These are phyloP conservation scores for Dactylellina cionopaga DNA, from an alignment of 2,329 filamentous ascomycete genomes.

Conservation along the genomic window DNA sequence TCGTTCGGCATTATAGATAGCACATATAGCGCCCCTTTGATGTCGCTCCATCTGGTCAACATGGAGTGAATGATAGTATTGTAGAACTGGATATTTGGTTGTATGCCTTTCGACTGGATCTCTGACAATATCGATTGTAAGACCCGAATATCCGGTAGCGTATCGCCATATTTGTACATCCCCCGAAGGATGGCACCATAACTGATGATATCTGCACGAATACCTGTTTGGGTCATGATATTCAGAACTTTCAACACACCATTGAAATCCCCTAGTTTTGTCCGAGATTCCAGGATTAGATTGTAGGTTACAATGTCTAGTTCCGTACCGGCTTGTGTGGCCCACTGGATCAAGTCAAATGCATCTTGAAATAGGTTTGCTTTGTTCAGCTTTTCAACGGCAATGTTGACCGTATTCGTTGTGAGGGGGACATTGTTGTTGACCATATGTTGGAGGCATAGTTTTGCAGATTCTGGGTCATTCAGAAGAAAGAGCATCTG, in stretches of 20 bases:
- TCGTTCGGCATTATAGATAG: slow-evolving; percentile 46
- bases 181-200: slow-evolving; percentile 40
- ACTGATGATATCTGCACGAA: slow-evolving; percentile 38
- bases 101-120: slow-evolving; percentile 20
- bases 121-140: slow-evolving; percentile 16
- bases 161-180: slow-evolving; percentile 20
- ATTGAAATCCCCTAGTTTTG: slow-evolving; percentile 18
- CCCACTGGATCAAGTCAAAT: slow-evolving; percentile 36
- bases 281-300: slow-evolving; percentile 27
- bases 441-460: slow-evolving; percentile 38
- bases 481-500: slow-evolving; percentile 41
- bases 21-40: slow-evolving; percentile 34
- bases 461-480: slow-evolving; percentile 19
- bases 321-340: slow-evolving; percentile 6
- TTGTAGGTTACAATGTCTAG: slow-evolving; percentile 33
- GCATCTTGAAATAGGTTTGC: slow-evolving; percentile 23
- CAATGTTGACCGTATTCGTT: slow-evolving; percentile 28
- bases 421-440: slow-evolving; percentile 26
- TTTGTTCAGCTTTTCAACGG: slow-evolving; percentile 15
- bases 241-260: slow-evolving; percentile 3
- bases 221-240: slow-evolving; percentile 9
- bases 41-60: slow-evolving; percentile 24
- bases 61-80: slow-evolving; percentile 43
- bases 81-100: slow-evolving; percentile 43
- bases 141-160: slow-evolving; percentile 12